Conservation (phyloP, 2,329 filamentous ascomycete genomes). For the Neurospora crassa region DNA sequence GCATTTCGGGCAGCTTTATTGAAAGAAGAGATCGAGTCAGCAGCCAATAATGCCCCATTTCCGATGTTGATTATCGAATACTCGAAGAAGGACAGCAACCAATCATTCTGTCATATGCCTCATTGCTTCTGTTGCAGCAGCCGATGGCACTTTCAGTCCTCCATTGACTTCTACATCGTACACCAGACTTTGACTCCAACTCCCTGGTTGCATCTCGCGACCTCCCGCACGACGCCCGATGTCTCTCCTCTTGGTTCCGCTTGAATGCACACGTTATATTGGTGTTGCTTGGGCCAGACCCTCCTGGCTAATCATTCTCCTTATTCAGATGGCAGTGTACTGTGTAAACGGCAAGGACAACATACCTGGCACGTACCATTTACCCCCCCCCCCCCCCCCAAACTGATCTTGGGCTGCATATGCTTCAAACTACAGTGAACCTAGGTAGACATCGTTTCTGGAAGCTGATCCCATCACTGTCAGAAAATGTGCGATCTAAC, state of each 20-base stretch:
- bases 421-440: neutral
- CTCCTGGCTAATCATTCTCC: neutral
- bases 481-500: neutral
- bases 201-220: neutral
- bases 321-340: neutral
- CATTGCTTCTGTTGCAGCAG: neutral
- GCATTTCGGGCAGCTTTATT: neutral
- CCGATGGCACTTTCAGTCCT: neutral
- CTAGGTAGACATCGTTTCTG: no score
- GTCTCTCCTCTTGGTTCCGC: neutral
- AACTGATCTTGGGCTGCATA: neutral
- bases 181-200: neutral
- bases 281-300: neutral
- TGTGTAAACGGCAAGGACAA: neutral
- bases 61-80: neutral
- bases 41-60: neutral
- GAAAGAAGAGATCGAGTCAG: neutral
- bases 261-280: neutral
- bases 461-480: neutral
- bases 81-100: neutral
- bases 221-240: neutral
- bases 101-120: neutral
- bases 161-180: neutral
- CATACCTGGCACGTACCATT: neutral
- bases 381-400: no score